Evolutionary conservation across 2,329 filamentous ascomycete species (phyloP).

Genomic region (Torrubiellomyces zombiae): DNA sequence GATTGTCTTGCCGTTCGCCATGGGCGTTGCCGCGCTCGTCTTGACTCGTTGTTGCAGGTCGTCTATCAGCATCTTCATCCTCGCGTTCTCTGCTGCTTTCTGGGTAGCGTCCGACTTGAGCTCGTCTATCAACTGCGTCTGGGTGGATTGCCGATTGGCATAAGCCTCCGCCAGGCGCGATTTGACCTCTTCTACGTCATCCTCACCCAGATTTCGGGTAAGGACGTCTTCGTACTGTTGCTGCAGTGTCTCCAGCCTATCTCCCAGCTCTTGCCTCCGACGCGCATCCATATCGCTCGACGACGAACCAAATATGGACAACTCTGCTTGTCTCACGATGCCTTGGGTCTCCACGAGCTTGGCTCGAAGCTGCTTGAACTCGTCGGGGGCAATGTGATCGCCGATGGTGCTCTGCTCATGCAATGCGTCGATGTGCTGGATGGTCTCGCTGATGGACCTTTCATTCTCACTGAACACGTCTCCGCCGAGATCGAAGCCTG

Average conservation of each 20-base stretch:
- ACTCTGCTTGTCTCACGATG: constrained; percentile 80
- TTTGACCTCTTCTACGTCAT: constrained; percentile 74
- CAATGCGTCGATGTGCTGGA: constrained; percentile 66
- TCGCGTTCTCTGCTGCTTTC: constrained; percentile 67
- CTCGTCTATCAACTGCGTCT: constrained; percentile 57
- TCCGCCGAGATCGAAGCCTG: constrained; percentile 83
- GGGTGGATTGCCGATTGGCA: constrained; percentile 54
- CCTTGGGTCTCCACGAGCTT: constrained; percentile 80
- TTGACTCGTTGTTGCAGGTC: constrained; percentile 62
- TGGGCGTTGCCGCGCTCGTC: constrained; percentile 38
- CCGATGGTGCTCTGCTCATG: constrained; percentile 62
- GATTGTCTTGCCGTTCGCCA: constrained; percentile 73
- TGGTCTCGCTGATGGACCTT: constrained; percentile 63
- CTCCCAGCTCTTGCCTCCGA: constrained; percentile 60
- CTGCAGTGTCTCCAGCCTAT: constrained; percentile 57
- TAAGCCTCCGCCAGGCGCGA: constrained; percentile 62
- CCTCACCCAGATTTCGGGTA: constrained; percentile 59
- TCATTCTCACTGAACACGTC: constrained; percentile 93
- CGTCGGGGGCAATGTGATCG: constrained; percentile 65
- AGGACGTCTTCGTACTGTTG: constrained; percentile 73
- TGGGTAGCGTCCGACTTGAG: constrained; percentile 59
- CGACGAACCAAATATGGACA: constrained; percentile 59
- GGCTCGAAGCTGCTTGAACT: constrained; percentile 59
- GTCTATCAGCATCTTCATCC: constrained; percentile 66
- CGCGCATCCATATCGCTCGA: constrained; percentile 48